phyloP scores from a whole-genome alignment of 1,139 yeast species.

The Scheffersomyces cryptocercus region DNA sequence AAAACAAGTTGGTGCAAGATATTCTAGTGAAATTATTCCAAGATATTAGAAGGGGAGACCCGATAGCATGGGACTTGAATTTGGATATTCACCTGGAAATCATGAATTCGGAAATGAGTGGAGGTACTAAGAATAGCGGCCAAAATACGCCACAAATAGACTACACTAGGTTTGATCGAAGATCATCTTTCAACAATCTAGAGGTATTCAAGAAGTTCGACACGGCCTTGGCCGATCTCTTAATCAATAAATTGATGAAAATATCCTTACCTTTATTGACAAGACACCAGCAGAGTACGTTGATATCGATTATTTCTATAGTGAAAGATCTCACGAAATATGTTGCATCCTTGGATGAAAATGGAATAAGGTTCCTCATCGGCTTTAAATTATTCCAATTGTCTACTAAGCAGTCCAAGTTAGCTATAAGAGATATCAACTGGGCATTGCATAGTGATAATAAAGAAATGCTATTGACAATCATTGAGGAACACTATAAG shows the following conservation, averaged over 20 bases:
- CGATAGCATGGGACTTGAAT: constrained; percentile 37
- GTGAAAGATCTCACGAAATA: constrained; percentile 53
- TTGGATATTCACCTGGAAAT: constrained; percentile 25
- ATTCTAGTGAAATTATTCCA: constrained; percentile 57
- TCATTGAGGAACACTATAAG: constrained; percentile 51
- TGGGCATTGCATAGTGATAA: constrained; percentile 90
- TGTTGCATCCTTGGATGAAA: constrained; percentile 59
- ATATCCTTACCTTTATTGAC: constrained; percentile 77
- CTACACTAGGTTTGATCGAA: not conserved
- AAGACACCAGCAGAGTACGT: constrained; percentile 87
- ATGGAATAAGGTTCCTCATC: constrained; percentile 70
- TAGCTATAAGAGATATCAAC: constrained; percentile 77
- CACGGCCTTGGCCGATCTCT: constrained; percentile 44
- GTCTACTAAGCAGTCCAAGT: constrained; percentile 38
- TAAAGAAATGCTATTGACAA: constrained; percentile 61
- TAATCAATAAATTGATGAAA: constrained; percentile 62
- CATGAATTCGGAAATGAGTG: constrained; percentile 2
- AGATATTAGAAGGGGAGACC: constrained; percentile 42
- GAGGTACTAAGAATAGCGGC: constrained; percentile 3
- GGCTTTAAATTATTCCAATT: constrained; percentile 71
- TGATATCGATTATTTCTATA: constrained; percentile 68
- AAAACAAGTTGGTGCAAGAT: constrained; percentile 55
- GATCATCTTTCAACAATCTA: constrained; percentile 1
- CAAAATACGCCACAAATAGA: constrained; percentile 5
- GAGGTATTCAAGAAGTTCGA: constrained; percentile 44